These are phyloP conservation scores for Monosporascus sp. DNA, from an alignment of 2,329 filamentous ascomycete genomes.

Conservation along the genomic window DNA sequence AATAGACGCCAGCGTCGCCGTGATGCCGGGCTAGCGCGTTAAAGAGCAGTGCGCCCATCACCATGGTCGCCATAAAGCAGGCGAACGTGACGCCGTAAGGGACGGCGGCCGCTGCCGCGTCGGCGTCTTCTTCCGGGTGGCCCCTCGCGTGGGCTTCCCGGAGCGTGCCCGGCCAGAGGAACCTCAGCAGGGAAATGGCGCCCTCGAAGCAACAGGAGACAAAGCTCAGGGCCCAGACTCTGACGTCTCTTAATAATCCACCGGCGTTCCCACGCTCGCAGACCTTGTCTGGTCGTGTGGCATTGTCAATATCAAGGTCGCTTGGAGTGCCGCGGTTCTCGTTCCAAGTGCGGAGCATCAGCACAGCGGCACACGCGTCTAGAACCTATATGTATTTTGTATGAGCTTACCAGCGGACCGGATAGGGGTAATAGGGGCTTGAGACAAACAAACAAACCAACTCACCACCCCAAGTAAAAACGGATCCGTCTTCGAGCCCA, in stretches of 20 bases:
- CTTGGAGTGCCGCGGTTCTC: slow-evolving; percentile 17
- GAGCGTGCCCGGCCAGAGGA: slow-evolving; percentile 27
- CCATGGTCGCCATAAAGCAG: slow-evolving; percentile 54
- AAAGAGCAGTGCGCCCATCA: slow-evolving; percentile 53
- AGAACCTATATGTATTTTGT: slow-evolving; percentile 13
- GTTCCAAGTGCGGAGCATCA: slow-evolving; percentile 27
- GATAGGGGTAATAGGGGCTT: not conserved
- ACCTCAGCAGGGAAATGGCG: slow-evolving; percentile 27
- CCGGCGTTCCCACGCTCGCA: not conserved
- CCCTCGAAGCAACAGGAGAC: slow-evolving; percentile 30
- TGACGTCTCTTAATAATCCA: slow-evolving; percentile 11
- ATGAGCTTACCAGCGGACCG: not conserved
- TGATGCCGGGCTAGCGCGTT: slow-evolving; percentile 24
- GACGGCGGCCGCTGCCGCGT: slow-evolving; percentile 6
- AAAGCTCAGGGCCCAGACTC: slow-evolving; percentile 27
- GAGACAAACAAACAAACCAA: not conserved
- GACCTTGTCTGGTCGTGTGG: not conserved
- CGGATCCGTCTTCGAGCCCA: slow-evolving; percentile 43
- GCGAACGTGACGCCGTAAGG: slow-evolving; percentile 51
- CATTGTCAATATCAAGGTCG: not conserved
- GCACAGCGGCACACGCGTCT: slow-evolving; percentile 19
- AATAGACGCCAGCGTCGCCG: slow-evolving; percentile 11
- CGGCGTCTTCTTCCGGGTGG: slow-evolving; percentile 4
- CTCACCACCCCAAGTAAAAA: slow-evolving; percentile 39
- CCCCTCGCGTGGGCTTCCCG: slow-evolving; percentile 21